These are phyloP conservation scores for Penicillium fimorum DNA, from an alignment of 495 filamentous ascomycete species.

Conservation along the genomic window DNA sequence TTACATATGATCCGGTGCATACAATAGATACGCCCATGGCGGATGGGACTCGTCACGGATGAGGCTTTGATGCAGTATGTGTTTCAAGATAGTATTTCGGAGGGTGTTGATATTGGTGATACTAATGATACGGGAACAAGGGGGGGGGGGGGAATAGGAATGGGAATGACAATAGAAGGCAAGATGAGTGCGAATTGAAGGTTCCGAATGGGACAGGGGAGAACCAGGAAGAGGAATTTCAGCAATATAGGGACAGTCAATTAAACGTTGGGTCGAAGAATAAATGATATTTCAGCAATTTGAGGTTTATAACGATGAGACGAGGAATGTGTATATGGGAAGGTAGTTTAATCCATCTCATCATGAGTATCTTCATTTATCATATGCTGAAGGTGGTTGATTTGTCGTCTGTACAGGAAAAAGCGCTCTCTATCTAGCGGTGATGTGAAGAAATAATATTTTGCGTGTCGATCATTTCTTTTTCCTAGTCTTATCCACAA, in stretches of 20 bases:
- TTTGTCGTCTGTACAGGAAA: not conserved
- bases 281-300: not conserved
- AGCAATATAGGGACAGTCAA: not conserved
- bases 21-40: not conserved
- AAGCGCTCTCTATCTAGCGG: not conserved
- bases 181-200: not conserved
- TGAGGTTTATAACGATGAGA: not conserved
- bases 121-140: not conserved
- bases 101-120: not conserved
- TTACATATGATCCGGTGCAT: not conserved
- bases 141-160: not conserved
- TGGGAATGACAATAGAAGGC: not conserved
- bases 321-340: not conserved
- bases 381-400: not conserved
- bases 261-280: not conserved
- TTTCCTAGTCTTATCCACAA: conserved; percentile 69
- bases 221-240: not conserved
- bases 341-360: not conserved
- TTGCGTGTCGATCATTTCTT: conserved; percentile 47
- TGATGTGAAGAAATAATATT: not conserved
- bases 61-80: not conserved
- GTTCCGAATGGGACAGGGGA: not conserved
- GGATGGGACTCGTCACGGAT: not conserved
- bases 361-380: not conserved
- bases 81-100: not conserved